Conservation (phyloP, 2,329 filamentous ascomycete species). For the Apiospora hydei region DNA sequence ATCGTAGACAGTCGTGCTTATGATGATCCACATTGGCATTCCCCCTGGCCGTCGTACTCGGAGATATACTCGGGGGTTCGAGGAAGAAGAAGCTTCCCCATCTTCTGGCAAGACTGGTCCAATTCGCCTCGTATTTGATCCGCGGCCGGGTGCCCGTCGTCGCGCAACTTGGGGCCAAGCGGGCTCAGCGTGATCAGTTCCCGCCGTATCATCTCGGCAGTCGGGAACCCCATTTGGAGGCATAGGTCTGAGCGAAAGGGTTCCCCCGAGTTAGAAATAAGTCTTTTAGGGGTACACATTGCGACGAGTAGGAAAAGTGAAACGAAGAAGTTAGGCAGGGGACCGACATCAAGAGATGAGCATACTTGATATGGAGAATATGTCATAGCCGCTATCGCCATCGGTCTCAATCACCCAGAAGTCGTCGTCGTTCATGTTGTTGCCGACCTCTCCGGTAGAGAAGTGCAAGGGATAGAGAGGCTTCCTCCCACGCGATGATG, state of each 20-base stretch:
- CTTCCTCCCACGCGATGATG: neutral
- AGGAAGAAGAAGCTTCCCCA: constrained; percentile 26
- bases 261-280: neutral
- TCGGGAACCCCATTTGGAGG: constrained; percentile 5
- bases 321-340: neutral
- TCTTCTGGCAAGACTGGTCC: neutral
- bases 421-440: constrained; percentile 29
- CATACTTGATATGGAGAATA: constrained; percentile 27
- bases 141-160: neutral
- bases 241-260: constrained; percentile 2
- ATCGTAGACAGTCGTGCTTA: constrained; percentile 28
- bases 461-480: constrained; percentile 23
- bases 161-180: constrained; percentile 19
- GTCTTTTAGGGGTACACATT: neutral
- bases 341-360: too few species aligned
- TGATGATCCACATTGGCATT: constrained; percentile 27
- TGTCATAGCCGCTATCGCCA: constrained; percentile 27
- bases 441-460: constrained; percentile 28
- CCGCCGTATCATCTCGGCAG: constrained; percentile 1
- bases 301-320: neutral
- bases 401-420: constrained; percentile 33
- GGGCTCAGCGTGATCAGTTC: constrained; percentile 14
- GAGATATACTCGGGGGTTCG: constrained; percentile 23
- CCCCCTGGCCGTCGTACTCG: constrained; percentile 27
- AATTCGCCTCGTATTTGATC: constrained; percentile 16